Evolutionary conservation across 2,329 filamentous ascomycete species (phyloP), one percentile per base, ranked within the genome.

Genomic region (Sporothrix variecibatus): DNA sequence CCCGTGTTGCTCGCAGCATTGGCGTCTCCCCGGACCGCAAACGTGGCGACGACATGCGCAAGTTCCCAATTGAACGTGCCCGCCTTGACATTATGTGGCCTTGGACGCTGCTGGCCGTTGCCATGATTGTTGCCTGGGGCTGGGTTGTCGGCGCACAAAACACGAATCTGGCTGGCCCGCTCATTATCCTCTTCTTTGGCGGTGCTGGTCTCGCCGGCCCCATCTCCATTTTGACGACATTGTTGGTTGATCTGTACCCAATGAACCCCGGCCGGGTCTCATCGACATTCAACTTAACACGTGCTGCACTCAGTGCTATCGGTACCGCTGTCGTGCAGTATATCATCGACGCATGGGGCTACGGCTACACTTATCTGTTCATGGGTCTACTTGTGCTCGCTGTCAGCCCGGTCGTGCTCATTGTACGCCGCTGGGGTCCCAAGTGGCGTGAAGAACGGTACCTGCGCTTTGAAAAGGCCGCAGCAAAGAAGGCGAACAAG

Each of bases 11-110:
- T 1, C 79, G 79, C 7, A 82, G 81, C 6, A 80, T 87, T 0
- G 86, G 86, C 23, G 81, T 90, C 38, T 77, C 82, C 0, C 82
- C 89, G 56, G 84, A 84, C 60, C 83, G 83, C 75, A 86, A 84
- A 74, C 84, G 85, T 60, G 80, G 80, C 73, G 79, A 81, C 53
- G 80, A 83, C 71, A 75, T 83, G 75, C 73, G 78, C 15, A 76
- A 75, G 11, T 83, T 83, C 68, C 81, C 82, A 51, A 82, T 83
- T 49, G 82, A 84, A 76, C 77, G 76, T n/a, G 82, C 82, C 1
- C 78, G 82, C n/a, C 77, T 82, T 38, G 80, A 79, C 72, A 74
- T 78, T 26, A 79, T 82, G 71, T 79, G 79, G 77, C 81, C 80
- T 6, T 81, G 85, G 49, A 79, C 85, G 1, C 82, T 86, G 73